Conservation (phyloP, 2,329 filamentous ascomycete genomes). For the Aspergillus ochraceoroseus region DNA sequence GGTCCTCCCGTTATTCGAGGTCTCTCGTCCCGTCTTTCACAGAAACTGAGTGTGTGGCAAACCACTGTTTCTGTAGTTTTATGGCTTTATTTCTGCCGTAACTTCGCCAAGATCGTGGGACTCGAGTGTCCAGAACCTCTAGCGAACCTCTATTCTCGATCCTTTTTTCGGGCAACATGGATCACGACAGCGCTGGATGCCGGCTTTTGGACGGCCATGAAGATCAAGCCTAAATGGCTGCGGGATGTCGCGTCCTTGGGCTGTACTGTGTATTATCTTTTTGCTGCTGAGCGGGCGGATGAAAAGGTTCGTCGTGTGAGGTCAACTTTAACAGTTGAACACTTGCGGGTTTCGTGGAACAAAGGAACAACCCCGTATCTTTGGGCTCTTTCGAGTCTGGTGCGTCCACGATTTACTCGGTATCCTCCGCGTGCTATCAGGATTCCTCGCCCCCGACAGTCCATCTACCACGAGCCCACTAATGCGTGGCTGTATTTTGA, state of each 20-base stretch:
- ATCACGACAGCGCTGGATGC: slow-evolving; percentile 90
- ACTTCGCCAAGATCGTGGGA: slow-evolving; percentile 87
- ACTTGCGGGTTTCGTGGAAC: slow-evolving; percentile 90
- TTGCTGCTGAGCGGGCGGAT: slow-evolving; percentile 89
- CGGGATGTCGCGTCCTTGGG: slow-evolving; percentile 76
- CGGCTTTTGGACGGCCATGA: slow-evolving; percentile 98
- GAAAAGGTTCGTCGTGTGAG: slow-evolving; percentile 93
- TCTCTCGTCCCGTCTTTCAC: slow-evolving; percentile 66
- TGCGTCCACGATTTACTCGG: slow-evolving; percentile 72
- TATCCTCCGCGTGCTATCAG: slow-evolving; percentile 78
- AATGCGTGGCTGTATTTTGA: slow-evolving; percentile 92
- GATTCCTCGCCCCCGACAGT: slow-evolving; percentile 73
- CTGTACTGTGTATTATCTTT: slow-evolving; percentile 84
- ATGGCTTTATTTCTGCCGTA: slow-evolving; percentile 84
- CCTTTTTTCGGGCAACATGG: slow-evolving; percentile 96
- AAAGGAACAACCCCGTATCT: slow-evolving; percentile 88
- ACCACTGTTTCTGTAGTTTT: slow-evolving; percentile 80
- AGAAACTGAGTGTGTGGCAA: slow-evolving; percentile 79
- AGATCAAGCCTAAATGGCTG: slow-evolving; percentile 72
- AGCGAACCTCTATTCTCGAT: slow-evolving; percentile 84
- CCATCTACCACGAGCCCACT: slow-evolving; percentile 77
- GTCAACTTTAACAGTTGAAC: slow-evolving; percentile 80
- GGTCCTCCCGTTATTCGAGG: slow-evolving; percentile 54
- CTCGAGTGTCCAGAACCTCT: slow-evolving; percentile 90
- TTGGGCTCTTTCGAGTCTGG: slow-evolving; percentile 62